A percentile compares a stretch with the other conserved stretches of the same genome.
phyloP scores from a whole-genome alignment of 2,329 filamentous ascomycete species.

The Aspergillus costaricaensis region DNA sequence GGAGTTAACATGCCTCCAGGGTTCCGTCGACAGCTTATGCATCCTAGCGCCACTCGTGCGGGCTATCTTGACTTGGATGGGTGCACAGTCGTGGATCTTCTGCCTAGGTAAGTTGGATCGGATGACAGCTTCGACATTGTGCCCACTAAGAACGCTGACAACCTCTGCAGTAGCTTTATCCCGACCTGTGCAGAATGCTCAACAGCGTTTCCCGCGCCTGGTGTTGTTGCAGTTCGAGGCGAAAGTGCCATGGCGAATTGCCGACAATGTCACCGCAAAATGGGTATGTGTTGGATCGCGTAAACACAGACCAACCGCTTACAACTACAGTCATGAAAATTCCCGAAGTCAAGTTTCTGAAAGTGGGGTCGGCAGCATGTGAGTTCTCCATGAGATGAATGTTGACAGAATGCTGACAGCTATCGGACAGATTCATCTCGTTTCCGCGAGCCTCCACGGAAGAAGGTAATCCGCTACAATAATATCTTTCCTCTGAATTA shows the following conservation, averaged over 20 bases:
- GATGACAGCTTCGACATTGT: neutral
- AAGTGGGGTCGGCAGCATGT: conserved; percentile 62
- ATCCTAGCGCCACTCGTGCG: conserved; percentile 70
- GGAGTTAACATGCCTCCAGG: conserved; percentile 29
- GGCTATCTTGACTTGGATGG: conserved; percentile 77
- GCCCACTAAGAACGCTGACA: conserved; percentile 3
- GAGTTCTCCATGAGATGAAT: conserved; percentile 20
- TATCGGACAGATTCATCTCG: conserved; percentile 29
- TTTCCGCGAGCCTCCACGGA: conserved; percentile 34
- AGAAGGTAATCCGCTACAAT: conserved; percentile 35
- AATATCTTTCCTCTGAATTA: neutral
- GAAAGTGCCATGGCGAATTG: conserved; percentile 74
- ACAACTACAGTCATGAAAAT: conserved; percentile 63
- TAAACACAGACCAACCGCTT: neutral
- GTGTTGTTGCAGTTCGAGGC: conserved; percentile 71
- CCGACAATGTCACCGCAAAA: conserved; percentile 75
- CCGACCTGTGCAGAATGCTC: conserved; percentile 79
- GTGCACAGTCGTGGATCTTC: conserved; percentile 73
- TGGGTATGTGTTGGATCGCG: conserved; percentile 53
- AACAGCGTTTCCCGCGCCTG: conserved; percentile 61
- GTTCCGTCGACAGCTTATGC: conserved; percentile 70
- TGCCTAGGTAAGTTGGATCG: conserved; percentile 60
- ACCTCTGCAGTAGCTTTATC: conserved; percentile 66
- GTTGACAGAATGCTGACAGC: neutral
- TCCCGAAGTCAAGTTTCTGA: conserved; percentile 74